These are phyloP conservation scores for Populus deltoides DNA, from an alignment of 345 rosid species.

Conservation along the genomic window DNA sequence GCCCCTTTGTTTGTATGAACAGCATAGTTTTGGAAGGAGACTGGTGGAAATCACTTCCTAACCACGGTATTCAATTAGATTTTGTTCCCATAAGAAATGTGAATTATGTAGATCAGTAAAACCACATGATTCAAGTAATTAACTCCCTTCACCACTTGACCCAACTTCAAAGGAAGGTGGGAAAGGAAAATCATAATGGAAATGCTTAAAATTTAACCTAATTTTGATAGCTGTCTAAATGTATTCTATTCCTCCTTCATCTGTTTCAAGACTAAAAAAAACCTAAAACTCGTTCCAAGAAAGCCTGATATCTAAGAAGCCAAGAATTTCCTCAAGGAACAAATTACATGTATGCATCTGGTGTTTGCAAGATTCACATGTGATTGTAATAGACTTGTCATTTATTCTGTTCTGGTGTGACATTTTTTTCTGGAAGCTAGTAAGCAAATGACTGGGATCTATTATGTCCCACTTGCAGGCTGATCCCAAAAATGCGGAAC, in stretches of 20 bases:
- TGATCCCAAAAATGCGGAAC: conserved; percentile 34
- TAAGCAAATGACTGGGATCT: conserved; percentile 1
- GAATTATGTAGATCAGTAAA: too few species aligned
- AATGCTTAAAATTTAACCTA: not conserved
- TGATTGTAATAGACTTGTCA: not conserved
- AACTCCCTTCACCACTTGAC: too few species aligned
- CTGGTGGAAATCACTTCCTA: too few species aligned
- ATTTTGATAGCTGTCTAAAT: not conserved
- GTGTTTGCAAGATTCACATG: not conserved
- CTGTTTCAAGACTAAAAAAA: not conserved
- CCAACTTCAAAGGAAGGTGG: too few species aligned
- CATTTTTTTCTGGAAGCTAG: not conserved
- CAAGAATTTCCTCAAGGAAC: not conserved
- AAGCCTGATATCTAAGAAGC: not conserved
- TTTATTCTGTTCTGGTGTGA: not conserved
- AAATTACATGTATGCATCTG: not conserved
- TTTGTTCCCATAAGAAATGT: too few species aligned
- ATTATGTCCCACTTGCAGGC: conserved; percentile 37
- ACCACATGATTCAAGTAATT: too few species aligned
- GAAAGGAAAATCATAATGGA: not conserved
- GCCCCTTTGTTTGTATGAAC: too few species aligned
- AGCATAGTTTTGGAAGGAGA: too few species aligned
- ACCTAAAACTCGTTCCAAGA: not conserved
- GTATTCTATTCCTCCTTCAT: not conserved
- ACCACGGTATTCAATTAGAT: too few species aligned